Percentiles rank a stretch among this genome's conserved stretches.
These are phyloP conservation scores for Russula emetica DNA, from an alignment of 768 basidiomycete species.

Conservation along the genomic window DNA sequence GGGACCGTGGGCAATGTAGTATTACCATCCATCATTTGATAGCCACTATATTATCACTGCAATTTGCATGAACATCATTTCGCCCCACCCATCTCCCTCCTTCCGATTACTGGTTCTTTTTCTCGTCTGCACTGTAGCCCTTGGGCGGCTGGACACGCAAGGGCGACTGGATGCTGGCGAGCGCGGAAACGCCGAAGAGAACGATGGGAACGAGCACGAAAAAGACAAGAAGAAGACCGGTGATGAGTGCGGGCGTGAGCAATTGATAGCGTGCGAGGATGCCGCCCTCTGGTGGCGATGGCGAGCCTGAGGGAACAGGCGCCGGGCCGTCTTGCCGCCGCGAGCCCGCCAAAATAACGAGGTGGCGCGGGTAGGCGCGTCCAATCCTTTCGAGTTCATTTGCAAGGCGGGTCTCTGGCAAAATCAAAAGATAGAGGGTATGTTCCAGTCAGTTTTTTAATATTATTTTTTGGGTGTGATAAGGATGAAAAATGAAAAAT, in stretches of 20 bases:
- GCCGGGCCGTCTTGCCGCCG: conserved; percentile 41
- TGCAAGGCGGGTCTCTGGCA: conserved; percentile 45
- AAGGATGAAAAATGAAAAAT: not conserved
- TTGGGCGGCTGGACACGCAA: conserved; percentile 59
- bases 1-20: conserved; percentile 18
- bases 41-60: conserved; percentile 24
- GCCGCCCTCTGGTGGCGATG: conserved; percentile 46
- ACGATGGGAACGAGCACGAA: conserved; percentile 67
- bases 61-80: conserved; percentile 4
- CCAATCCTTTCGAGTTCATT: conserved; percentile 48
- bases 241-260: conserved; percentile 71
- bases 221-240: conserved; percentile 55
- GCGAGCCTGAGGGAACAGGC: conserved; percentile 25
- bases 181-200: conserved; percentile 57
- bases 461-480: no score
- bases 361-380: conserved; percentile 51
- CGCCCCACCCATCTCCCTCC: not conserved
- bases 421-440: not conserved
- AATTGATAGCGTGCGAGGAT: conserved; percentile 73
- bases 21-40: conserved; percentile 22
- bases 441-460: not conserved
- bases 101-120: conserved; percentile 58
- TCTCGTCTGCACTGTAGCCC: conserved; percentile 63
- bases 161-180: conserved; percentile 72
- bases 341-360: conserved; percentile 62